Evolutionary conservation across 371 early-diverging fungal genomes (phyloP), one percentile per base, ranked within the genome.

Genomic region (Mortierella sp.): DNA sequence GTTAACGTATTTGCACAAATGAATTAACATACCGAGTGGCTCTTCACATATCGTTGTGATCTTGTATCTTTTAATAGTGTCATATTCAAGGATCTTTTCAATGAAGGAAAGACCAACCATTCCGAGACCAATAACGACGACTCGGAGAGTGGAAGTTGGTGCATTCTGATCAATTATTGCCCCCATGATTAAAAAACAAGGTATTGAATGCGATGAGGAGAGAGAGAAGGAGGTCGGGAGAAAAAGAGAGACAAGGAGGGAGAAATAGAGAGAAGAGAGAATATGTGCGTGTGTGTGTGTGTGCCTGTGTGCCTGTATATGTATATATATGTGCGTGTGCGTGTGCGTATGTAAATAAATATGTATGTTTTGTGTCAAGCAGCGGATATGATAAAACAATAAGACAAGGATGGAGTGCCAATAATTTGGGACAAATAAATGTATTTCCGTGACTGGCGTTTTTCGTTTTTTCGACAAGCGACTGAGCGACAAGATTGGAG

Each of bases 101-200:
- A 89, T 87, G 74, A 92, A 88, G 3, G 87, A 84, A 15, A 91
- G 80, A n/a, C 87, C 92, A 45, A 90, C 90, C 92, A 92, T 92
- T 47, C 92, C 92, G 15, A 92, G 84, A 10, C 92, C 92, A 48
- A 88, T 74, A 19, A 92, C 84, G 40, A 90, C 88, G 33, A 92
- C 4, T 4, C 21, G 50, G 19, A 50, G 10, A 50, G 43, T 83
- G 52, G 66, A 71, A 24, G 59, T 28, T 2, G 66, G 21, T 10
- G 48, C 61, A 13, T 40, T 38, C 45, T 67, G 70, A 57, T 32
- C 52, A 4, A 21, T 52, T 67, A 33, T 22, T 65, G 59, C 24
- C 38, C 22, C 55, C 76, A 69, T 76, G 67, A 13, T 38, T 69
- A 47, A 60, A 60, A 40, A 36, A 45, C 22, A 22, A 21, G 47